Conservation (phyloP, 73 alveolate species). For the Blepharisma japonicum region DNA sequence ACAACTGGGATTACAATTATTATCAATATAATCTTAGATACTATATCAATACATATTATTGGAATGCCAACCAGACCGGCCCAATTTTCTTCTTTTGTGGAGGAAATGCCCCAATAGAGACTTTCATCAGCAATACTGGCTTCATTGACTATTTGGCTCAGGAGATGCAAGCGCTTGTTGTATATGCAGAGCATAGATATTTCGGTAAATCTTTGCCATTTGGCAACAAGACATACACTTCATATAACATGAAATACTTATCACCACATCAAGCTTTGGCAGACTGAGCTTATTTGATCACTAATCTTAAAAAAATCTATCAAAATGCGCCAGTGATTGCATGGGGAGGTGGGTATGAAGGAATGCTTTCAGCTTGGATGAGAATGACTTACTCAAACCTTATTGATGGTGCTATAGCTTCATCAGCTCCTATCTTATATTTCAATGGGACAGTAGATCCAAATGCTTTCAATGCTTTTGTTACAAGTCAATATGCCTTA, state of each 20-base stretch:
- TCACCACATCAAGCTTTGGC: conserved; percentile 37
- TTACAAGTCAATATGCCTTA: conserved; percentile 23
- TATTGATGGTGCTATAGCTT: conserved; percentile 64
- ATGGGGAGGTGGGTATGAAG: conserved; percentile 71
- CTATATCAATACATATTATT: conserved; percentile 33
- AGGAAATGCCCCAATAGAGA: conserved; percentile 38
- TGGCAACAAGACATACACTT: conserved; percentile 5
- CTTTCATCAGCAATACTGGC: conserved; percentile 33
- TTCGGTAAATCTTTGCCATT: conserved; percentile 26
- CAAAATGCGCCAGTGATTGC: conserved; percentile 39
- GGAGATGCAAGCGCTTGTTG: conserved; percentile 30
- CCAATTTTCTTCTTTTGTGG: conserved; percentile 40
- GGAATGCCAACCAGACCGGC: conserved; percentile 33
- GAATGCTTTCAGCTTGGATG: conserved; percentile 76
- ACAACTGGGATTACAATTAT: too few relatives aligned
- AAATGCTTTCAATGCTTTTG: conserved; percentile 44
- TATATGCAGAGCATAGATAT: conserved; percentile 36
- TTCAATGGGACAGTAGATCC: conserved; percentile 53
- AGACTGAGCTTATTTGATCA: conserved; percentile 31
- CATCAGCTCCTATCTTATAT: conserved; percentile 69
- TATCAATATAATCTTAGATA: conserved; percentile 1
- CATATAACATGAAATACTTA: conserved; percentile 18
- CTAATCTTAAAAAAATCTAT: neutral
- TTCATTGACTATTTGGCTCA: conserved; percentile 16
- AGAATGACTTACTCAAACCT: conserved; percentile 68